These are phyloP conservation scores for Podospora pseudocomata DNA, from an alignment of 495 filamentous ascomycete species.

Conservation along the genomic window DNA sequence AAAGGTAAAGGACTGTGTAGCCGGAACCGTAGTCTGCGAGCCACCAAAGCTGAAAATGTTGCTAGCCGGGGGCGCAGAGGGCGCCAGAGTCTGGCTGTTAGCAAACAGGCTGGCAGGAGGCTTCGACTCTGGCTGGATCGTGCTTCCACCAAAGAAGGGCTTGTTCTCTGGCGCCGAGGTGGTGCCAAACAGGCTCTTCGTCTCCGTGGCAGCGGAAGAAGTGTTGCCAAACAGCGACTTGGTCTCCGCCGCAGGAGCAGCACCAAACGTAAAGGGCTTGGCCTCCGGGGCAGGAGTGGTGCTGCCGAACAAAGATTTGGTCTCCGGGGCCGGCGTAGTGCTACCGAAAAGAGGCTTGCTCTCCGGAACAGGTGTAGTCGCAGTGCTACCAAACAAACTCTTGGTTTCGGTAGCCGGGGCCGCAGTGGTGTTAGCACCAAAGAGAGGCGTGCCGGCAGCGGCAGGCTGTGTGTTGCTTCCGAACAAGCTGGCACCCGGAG, in stretches of 20 bases:
- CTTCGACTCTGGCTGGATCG: conserved; percentile 12
- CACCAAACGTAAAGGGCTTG: conserved; percentile 26
- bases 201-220: conserved; percentile 5
- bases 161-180: conserved; percentile 14
- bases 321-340: conserved; percentile 9
- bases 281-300: conserved; percentile 11
- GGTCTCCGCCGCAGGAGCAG: conserved; percentile 10
- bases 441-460: neutral
- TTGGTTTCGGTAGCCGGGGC: conserved; percentile 14
- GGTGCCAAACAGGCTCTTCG: conserved; percentile 25
- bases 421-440: conserved; percentile 18
- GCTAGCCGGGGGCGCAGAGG: conserved; percentile 19
- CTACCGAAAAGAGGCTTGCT: conserved; percentile 28
- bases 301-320: conserved; percentile 23
- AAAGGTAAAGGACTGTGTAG: conserved; percentile 7
- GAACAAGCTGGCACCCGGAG: conserved; percentile 4
- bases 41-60: conserved; percentile 30
- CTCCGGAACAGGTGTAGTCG: conserved; percentile 6
- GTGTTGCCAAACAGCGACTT: conserved; percentile 23
- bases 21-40: conserved; percentile 21
- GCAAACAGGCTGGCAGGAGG: conserved; percentile 18
- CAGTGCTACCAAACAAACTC: conserved; percentile 24
- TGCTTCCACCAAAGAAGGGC: conserved; percentile 20
- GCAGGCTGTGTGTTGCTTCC: conserved; percentile 12
- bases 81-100: neutral